Evolutionary conservation across 2,329 filamentous ascomycete species (phyloP).

Genomic region (Fusarium sp.): DNA sequence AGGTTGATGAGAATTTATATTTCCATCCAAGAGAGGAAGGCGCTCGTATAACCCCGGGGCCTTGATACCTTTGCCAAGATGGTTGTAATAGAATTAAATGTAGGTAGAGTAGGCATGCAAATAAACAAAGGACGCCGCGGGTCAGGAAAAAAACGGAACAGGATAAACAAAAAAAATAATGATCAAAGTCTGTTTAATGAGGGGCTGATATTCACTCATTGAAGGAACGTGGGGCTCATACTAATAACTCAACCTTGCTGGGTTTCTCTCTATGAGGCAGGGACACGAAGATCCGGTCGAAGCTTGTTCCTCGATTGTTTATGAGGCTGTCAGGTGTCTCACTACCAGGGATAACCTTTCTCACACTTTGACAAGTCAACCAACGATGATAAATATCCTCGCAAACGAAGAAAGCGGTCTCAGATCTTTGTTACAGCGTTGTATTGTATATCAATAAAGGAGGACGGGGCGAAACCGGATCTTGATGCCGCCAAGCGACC

Average conservation of each 20-base stretch:
- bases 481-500: constrained; percentile 27
- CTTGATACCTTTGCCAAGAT: background rate
- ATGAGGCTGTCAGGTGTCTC: background rate
- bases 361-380: background rate
- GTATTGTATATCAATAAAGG: background rate
- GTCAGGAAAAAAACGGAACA: background rate
- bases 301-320: constrained; percentile 19
- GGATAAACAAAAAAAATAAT: background rate
- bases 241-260: background rate
- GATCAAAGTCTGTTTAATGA: constrained; percentile 1
- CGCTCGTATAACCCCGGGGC: background rate
- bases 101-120: background rate
- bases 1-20: constrained; percentile 7
- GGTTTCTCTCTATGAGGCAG: constrained; percentile 27
- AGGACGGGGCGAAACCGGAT: constrained; percentile 22
- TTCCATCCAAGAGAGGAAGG: constrained; percentile 35
- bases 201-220: constrained; percentile 14
- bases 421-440: constrained; percentile 21
- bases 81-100: background rate
- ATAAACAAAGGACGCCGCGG: background rate
- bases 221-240: constrained; percentile 24
- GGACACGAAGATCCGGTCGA: constrained; percentile 29
- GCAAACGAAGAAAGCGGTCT: constrained; percentile 5
- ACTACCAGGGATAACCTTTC: background rate
- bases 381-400: constrained; percentile 1